phyloP scores from a whole-genome alignment of 1,139 yeast species.

The Debaryomyces udenii region DNA sequence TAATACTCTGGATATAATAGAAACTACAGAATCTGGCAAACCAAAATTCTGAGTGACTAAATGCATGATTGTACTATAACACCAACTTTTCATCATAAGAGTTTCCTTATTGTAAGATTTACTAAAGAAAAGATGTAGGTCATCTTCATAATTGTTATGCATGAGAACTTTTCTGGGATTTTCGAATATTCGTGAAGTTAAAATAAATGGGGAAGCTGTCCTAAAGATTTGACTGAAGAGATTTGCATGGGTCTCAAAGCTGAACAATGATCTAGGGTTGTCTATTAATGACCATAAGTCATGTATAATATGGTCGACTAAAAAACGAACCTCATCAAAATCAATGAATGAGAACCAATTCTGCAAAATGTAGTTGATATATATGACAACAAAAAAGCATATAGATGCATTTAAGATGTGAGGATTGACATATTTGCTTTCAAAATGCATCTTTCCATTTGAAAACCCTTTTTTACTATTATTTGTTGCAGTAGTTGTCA shows the following conservation, averaged over 20 bases:
- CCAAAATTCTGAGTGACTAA: background rate
- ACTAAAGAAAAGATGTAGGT: background rate
- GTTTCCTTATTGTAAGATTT: background rate
- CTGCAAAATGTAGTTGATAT: constrained; percentile 30
- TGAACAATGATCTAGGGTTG: constrained; percentile 3
- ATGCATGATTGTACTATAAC: constrained; percentile 1
- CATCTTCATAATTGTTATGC: background rate
- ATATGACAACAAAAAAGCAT: constrained; percentile 34
- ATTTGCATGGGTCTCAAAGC: constrained; percentile 2
- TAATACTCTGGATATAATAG: background rate
- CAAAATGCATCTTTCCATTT: constrained; percentile 19
- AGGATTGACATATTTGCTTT: constrained; percentile 22
- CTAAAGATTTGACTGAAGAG: constrained; percentile 3
- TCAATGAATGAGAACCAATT: constrained; percentile 4
- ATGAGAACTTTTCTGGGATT: background rate
- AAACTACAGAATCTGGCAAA: constrained; percentile 1
- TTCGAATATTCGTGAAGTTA: constrained; percentile 7
- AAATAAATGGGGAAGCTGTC: constrained; percentile 6
- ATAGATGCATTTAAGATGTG: constrained; percentile 30
- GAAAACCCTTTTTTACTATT: constrained; percentile 10
- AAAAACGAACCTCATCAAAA: constrained; percentile 1
- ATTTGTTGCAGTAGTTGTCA: constrained; percentile 19
- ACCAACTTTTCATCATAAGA: background rate
- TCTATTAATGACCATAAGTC: constrained; percentile 1
- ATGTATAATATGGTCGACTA: constrained; percentile 1